Conservation (phyloP, 169 alveolate genomes). For the Miamiensis avidus region DNA sequence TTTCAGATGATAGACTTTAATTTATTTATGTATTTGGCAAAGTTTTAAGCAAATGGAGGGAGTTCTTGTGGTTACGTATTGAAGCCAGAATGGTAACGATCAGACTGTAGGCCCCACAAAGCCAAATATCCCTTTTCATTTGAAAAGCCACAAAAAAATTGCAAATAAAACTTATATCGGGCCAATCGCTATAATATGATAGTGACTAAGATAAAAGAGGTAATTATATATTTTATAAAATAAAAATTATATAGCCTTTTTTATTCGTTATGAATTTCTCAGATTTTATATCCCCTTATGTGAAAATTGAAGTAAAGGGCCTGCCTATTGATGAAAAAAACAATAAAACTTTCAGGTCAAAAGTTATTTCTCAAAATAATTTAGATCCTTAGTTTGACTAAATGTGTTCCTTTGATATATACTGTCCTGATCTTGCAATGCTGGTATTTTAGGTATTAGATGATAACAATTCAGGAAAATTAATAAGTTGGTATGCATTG, state of each 20-base stretch:
- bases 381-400: slow-evolving; percentile 34
- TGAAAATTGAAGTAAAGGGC: slow-evolving; percentile 18
- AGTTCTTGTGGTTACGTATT: slow-evolving; percentile 72
- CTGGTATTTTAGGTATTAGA: slow-evolving; percentile 25
- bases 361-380: slow-evolving; percentile 6
- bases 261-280: not conserved
- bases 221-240: not conserved
- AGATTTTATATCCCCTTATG: slow-evolving; percentile 2
- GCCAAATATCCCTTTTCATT: not conserved
- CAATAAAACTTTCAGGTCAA: slow-evolving; percentile 7
- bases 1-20: slow-evolving; percentile 65
- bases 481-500: slow-evolving; percentile 35
- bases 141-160: not conserved
- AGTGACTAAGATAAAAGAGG: not conserved
- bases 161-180: not conserved
- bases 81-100: slow-evolving; percentile 51
- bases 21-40: slow-evolving; percentile 61
- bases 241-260: not conserved
- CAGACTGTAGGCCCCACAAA: not conserved
- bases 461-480: not conserved
- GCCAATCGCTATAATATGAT: not conserved
- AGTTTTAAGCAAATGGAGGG: slow-evolving; percentile 69
- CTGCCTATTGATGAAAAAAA: slow-evolving; percentile 11
- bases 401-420: not conserved
- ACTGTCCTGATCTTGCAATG: slow-evolving; percentile 29